A percentile compares a stretch with the other conserved stretches of the same genome.
phyloP scores from a whole-genome alignment of 1,139 yeast species.

The Blastobotrys aristatus region DNA sequence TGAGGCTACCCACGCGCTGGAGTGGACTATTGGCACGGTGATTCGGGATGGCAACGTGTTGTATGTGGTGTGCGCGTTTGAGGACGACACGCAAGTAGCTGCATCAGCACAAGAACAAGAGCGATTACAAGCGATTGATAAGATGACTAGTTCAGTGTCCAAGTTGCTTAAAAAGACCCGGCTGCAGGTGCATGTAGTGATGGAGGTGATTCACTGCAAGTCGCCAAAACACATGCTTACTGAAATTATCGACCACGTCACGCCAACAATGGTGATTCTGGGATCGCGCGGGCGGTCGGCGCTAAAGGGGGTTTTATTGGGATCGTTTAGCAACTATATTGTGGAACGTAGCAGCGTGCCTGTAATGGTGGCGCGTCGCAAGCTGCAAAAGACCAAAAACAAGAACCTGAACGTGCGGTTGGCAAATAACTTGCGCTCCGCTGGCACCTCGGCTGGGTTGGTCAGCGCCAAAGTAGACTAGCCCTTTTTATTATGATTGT shows the following conservation, averaged over 20 bases:
- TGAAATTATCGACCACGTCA: conserved; percentile 75
- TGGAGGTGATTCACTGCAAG: conserved; percentile 78
- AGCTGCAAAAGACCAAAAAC: conserved; percentile 67
- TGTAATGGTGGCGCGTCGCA: conserved; percentile 84
- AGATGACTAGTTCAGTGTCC: conserved; percentile 55
- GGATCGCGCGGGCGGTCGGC: conserved; percentile 78
- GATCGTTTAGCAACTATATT: conserved; percentile 69
- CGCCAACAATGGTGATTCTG: conserved; percentile 78
- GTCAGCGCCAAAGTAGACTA: conserved; percentile 29
- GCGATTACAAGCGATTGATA: conserved; percentile 54
- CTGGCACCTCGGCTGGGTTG: conserved; percentile 20
- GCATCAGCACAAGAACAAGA: conserved; percentile 41
- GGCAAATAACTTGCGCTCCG: conserved; percentile 35
- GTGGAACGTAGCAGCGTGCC: conserved; percentile 79
- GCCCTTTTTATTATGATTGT: neutral
- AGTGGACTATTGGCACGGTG: conserved; percentile 87
- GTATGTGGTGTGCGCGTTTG: conserved; percentile 72
- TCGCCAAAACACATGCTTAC: conserved; percentile 81
- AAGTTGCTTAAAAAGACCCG: conserved; percentile 64
- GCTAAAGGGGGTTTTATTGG: conserved; percentile 68
- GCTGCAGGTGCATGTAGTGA: conserved; percentile 67
- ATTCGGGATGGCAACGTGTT: conserved; percentile 79
- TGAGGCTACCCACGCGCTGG: conserved; percentile 79
- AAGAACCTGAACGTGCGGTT: conserved; percentile 41
- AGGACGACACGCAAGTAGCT: conserved; percentile 43